Evolutionary conservation across 2,329 filamentous ascomycete species (phyloP), one percentile per base, ranked within the genome.

Genomic region (Dothideomycetes sp.): DNA sequence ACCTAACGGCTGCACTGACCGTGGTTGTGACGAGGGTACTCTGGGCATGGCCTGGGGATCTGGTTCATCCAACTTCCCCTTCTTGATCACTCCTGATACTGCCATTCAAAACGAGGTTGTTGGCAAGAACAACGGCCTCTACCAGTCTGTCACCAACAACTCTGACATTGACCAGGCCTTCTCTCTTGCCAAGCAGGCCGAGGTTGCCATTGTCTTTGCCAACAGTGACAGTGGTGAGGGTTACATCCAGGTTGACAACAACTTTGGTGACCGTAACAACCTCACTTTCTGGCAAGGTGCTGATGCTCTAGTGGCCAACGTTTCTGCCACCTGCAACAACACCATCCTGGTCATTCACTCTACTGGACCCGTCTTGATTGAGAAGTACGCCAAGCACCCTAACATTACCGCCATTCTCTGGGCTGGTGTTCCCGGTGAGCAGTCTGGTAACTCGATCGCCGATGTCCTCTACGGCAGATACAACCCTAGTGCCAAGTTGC

Each of bases 261-360:
- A 66, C 38, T 54, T 55, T 2, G 69, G 68, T 15, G 70, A 73
- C 43, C 60, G 69, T 23, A 67, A 64, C 44, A 62, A 70, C 47
- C 57, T 71, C 12, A 60, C 69, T 29, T 62, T 65, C 13, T 70
- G 67, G 67, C 54, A 60, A 47, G 61, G 64, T 18, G 47, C 33
- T 27, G 47, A 48, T 11, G 46, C 35, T 4, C 45, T 95, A 39
- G 80, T 95, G 62, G 74, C 82, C 62, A 84, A 80, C 32, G 84
- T 93, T 10, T 78, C 84, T 1, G 69, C 78, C 9, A 58, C 76
- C 47, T 86, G 80, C 68, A 77, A 79, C 64, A 93, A 94, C 70
- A 93, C 85, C 10, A 81, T 94, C 45, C 82, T 94, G 10, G 76
- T 94, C 44, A 80, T 95, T 40, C 88, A 95, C 65, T 84, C 82